phyloP scores from a whole-genome alignment of 2,329 filamentous ascomycete genomes.

The Colletotrichum sp. region DNA sequence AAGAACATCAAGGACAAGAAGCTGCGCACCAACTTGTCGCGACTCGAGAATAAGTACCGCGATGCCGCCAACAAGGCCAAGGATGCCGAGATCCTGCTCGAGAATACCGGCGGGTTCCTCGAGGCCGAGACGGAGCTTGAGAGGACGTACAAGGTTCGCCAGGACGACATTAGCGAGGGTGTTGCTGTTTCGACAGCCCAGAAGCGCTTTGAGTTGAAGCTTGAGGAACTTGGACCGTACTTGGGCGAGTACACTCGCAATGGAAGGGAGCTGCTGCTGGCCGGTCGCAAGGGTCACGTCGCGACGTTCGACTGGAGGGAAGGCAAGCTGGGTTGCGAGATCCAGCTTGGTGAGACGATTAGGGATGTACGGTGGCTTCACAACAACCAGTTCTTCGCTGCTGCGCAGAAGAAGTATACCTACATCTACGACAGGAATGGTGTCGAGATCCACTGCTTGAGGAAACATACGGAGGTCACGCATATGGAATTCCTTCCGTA shows the following conservation, averaged over 20 bases:
- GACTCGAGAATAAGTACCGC: constrained; percentile 82
- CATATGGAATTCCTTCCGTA: constrained; percentile 97
- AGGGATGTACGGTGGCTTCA: constrained; percentile 91
- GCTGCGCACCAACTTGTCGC: constrained; percentile 78
- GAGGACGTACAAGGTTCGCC: constrained; percentile 88
- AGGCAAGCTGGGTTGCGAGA: constrained; percentile 87
- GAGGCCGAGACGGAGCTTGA: constrained; percentile 90
- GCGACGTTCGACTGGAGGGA: constrained; percentile 96
- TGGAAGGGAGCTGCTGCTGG: constrained; percentile 83
- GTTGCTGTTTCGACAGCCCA: constrained; percentile 85
- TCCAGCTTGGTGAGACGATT: constrained; percentile 90
- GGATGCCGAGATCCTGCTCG: constrained; percentile 92
- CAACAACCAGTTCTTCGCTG: constrained; percentile 93
- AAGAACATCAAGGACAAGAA: constrained; percentile 88
- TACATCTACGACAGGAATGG: constrained; percentile 96
- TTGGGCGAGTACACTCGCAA: constrained; percentile 88
- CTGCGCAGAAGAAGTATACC: constrained; percentile 94
- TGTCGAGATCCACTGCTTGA: constrained; percentile 89
- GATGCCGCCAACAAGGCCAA: constrained; percentile 84
- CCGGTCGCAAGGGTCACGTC: constrained; percentile 90
- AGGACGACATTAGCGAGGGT: constrained; percentile 79
- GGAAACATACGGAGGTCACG: constrained; percentile 88
- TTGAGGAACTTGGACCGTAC: constrained; percentile 86
- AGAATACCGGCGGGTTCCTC: constrained; percentile 84
- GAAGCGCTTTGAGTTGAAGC: constrained; percentile 88